These are phyloP conservation scores for Apiospora malaysiana DNA, from an alignment of 2,329 filamentous ascomycete species.

Conservation along the genomic window DNA sequence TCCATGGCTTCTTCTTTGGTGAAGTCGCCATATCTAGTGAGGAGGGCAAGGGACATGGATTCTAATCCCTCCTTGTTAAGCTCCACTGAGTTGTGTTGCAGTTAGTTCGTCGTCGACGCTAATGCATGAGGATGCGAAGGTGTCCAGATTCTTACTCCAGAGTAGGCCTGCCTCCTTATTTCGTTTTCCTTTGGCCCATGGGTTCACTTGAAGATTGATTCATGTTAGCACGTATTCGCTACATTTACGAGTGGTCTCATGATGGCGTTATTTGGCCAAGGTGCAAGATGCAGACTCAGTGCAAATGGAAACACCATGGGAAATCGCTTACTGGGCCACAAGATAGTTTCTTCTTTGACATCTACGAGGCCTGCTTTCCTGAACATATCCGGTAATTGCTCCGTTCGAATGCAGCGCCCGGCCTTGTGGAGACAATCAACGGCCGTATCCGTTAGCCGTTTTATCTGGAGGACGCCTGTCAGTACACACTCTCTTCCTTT, in stretches of 20 bases:
- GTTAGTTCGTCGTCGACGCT: background rate
- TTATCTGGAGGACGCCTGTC: background rate
- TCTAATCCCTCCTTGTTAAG: conserved; percentile 13
- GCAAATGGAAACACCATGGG: background rate
- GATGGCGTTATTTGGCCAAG: background rate
- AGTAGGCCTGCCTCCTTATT: conserved; percentile 24
- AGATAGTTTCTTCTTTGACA: conserved; percentile 22
- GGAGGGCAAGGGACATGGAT: conserved; percentile 1
- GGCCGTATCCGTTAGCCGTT: conserved; percentile 17
- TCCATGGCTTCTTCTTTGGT: conserved; percentile 15
- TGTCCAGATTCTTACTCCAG: conserved; percentile 1
- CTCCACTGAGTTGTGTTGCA: background rate
- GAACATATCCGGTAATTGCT: conserved; percentile 23
- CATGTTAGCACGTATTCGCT: background rate
- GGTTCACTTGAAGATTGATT: conserved; percentile 7
- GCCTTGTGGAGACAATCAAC: conserved; percentile 24
- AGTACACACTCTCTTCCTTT: background rate
- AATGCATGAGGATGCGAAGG: background rate
- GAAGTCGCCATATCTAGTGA: conserved; percentile 14
- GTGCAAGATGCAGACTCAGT: background rate
- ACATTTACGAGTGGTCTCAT: too few species aligned
- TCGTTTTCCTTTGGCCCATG: conserved; percentile 24
- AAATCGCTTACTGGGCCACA: conserved; percentile 23
- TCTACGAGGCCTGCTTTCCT: conserved; percentile 23
- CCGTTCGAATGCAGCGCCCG: conserved; percentile 20